phyloP scores from a whole-genome alignment of 2,329 filamentous ascomycete species.

The Fusarium udum region DNA sequence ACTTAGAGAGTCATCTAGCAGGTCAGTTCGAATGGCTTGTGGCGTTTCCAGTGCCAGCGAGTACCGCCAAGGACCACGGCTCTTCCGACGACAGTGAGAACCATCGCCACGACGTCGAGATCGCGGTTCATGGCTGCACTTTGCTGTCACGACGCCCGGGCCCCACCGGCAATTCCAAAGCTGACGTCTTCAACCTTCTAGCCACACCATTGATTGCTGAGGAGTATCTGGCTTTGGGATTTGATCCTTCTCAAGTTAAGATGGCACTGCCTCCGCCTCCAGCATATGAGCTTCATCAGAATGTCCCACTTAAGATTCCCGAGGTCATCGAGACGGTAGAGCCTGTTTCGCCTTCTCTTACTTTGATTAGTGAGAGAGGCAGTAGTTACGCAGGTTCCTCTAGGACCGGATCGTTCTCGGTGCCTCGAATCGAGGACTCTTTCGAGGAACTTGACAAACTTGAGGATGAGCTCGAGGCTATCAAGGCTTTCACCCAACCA shows the following conservation, averaged over 20 bases:
- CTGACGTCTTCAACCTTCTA: constrained; percentile 58
- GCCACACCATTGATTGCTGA: constrained; percentile 54
- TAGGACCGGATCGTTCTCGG: constrained; percentile 45
- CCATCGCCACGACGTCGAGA: constrained; percentile 27
- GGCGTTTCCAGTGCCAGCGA: constrained; percentile 48
- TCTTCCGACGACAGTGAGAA: constrained; percentile 19
- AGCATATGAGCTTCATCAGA: constrained; percentile 33
- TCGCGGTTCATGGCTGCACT: constrained; percentile 62
- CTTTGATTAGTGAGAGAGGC: constrained; percentile 45
- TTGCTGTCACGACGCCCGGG: constrained; percentile 53
- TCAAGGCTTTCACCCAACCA: constrained; percentile 53
- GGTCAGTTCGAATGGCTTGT: constrained; percentile 63
- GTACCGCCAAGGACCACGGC: constrained; percentile 33
- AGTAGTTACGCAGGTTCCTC: constrained; percentile 49
- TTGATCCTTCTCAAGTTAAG: constrained; percentile 28
- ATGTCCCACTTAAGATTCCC: constrained; percentile 43
- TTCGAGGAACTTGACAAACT: constrained; percentile 69
- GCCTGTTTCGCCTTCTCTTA: constrained; percentile 48
- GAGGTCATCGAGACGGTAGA: constrained; percentile 46
- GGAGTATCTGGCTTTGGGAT: constrained; percentile 27
- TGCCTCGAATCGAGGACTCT: constrained; percentile 69
- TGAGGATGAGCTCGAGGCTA: constrained; percentile 68
- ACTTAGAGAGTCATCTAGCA: constrained; percentile 55
- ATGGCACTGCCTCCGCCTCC: constrained; percentile 43
- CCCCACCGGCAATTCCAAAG: constrained; percentile 32